These are phyloP conservation scores for Penicillium paradoxum DNA, from an alignment of 495 filamentous ascomycete genomes.

Conservation along the genomic window DNA sequence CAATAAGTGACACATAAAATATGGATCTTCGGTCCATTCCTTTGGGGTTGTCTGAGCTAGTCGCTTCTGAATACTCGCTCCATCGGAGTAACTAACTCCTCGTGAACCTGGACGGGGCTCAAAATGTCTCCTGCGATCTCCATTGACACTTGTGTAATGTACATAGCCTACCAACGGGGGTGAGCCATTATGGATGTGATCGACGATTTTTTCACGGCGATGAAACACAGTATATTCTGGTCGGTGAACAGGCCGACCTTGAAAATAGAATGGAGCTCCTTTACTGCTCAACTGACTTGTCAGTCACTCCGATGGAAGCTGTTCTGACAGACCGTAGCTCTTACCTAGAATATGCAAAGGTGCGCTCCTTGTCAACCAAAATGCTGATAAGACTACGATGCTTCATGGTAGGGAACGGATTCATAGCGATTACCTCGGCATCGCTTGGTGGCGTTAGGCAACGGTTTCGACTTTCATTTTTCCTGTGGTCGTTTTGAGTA, in stretches of 20 bases:
- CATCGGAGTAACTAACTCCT: neutral
- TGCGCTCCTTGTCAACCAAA: constrained; percentile 1
- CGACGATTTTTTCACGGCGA: neutral
- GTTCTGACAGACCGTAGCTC: neutral
- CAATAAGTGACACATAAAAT: constrained; percentile 20
- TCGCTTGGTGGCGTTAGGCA: neutral
- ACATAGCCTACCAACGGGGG: constrained; percentile 13
- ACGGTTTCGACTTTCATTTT: too few species aligned
- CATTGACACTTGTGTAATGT: constrained; percentile 8
- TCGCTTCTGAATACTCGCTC: neutral
- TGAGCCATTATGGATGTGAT: neutral
- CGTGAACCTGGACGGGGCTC: neutral
- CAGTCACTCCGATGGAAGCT: neutral
- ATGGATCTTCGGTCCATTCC: constrained; percentile 21
- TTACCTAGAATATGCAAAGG: constrained; percentile 4
- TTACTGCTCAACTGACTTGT: constrained; percentile 6
- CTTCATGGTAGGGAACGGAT: neutral
- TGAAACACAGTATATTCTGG: constrained; percentile 14
- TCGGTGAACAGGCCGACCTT: constrained; percentile 10
- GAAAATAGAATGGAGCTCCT: constrained; percentile 14
- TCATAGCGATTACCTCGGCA: constrained; percentile 2
- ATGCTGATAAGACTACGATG: constrained; percentile 2
- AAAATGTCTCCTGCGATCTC: constrained; percentile 3
- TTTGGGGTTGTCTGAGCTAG: constrained; percentile 9
- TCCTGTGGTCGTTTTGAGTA: too few species aligned